These are phyloP conservation scores for Candida wancherniae DNA, from an alignment of 805 yeast species.

Conservation along the genomic window DNA sequence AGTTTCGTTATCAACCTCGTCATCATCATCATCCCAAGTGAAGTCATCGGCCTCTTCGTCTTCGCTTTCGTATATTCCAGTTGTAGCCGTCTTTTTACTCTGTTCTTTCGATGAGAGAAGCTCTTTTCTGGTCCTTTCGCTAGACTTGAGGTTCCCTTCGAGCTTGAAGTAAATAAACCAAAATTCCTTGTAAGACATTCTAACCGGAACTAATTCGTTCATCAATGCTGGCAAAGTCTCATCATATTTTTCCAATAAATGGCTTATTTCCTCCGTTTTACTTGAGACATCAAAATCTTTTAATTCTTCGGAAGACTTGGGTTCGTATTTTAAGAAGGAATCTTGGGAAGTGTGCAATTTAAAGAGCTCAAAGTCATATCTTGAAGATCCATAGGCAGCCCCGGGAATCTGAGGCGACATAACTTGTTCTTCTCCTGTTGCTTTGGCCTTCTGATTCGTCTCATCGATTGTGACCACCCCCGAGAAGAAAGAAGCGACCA, in stretches of 20 bases:
- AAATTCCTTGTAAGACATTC: slow-evolving; percentile 54
- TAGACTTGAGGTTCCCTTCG: slow-evolving; percentile 49
- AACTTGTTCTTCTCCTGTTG: slow-evolving; percentile 6
- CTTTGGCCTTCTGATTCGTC: slow-evolving; percentile 3
- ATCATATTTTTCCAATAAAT: slow-evolving; percentile 43
- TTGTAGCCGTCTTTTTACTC: slow-evolving; percentile 15
- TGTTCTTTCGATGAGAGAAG: slow-evolving; percentile 41
- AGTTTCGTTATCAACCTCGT: too few relatives aligned
- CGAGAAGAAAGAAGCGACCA: slow-evolving; percentile 53
- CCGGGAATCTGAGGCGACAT: slow-evolving; percentile 15
- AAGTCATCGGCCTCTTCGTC: slow-evolving; percentile 41
- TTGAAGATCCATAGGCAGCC: slow-evolving; percentile 31
- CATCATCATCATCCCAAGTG: slow-evolving; percentile 7
- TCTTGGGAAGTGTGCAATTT: slow-evolving; percentile 34
- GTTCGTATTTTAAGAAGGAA: slow-evolving; percentile 14
- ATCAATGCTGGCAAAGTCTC: slow-evolving; percentile 48
- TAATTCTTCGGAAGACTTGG: slow-evolving; percentile 13
- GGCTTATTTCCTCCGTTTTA: slow-evolving; percentile 48
- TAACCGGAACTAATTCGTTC: slow-evolving; percentile 63
- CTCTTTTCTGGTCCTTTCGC: slow-evolving; percentile 63
- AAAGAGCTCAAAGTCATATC: slow-evolving; percentile 37
- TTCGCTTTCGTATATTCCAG: slow-evolving; percentile 32
- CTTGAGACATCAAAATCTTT: slow-evolving; percentile 38
- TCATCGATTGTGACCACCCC: slow-evolving; percentile 27
- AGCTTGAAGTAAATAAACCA: slow-evolving; percentile 70